These are phyloP conservation scores for Claviceps fusiformis DNA, from an alignment of 2,329 filamentous ascomycete genomes.

Conservation along the genomic window DNA sequence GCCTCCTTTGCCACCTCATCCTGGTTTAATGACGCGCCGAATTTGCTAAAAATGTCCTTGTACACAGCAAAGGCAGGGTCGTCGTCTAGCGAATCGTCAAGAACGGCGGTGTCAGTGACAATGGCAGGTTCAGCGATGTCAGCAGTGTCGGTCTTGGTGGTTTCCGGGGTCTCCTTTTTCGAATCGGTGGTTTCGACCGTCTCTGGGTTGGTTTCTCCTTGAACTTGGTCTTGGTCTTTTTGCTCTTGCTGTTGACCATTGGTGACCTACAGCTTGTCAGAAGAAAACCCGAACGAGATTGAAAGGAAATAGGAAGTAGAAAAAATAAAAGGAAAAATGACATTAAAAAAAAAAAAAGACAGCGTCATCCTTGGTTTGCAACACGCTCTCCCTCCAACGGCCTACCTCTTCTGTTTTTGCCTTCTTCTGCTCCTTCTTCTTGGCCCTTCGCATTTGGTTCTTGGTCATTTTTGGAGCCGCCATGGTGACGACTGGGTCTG, in stretches of 20 bases:
- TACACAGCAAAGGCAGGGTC: constrained; percentile 75
- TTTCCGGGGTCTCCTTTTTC: neutral
- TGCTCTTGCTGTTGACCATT: neutral
- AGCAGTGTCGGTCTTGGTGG: neutral
- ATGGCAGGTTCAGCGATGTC: constrained; percentile 18
- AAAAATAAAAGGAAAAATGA: too few relatives aligned
- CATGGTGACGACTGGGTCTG: constrained; percentile 31
- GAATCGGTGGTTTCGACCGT: constrained; percentile 17
- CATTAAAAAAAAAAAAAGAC: too few relatives aligned
- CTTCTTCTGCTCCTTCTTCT: constrained; percentile 87
- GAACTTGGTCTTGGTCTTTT: constrained; percentile 1
- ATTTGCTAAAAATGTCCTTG: constrained; percentile 69
- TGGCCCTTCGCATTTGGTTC: constrained; percentile 83
- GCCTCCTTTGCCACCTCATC: constrained; percentile 51
- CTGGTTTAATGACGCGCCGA: constrained; percentile 51
- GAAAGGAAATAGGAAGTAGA: too few relatives aligned
- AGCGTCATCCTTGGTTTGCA: neutral
- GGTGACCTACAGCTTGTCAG: neutral
- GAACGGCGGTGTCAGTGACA: constrained; percentile 34
- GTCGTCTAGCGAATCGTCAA: constrained; percentile 49
- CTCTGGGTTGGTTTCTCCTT: constrained; percentile 7
- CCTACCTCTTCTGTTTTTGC: constrained; percentile 41
- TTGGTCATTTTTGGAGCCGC: constrained; percentile 67
- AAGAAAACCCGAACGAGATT: too few relatives aligned
- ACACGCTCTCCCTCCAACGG: neutral